Base-by-base conservation (phyloP, 768 basidiomycete species). In the Rhizopogon roseolus region DNA sequence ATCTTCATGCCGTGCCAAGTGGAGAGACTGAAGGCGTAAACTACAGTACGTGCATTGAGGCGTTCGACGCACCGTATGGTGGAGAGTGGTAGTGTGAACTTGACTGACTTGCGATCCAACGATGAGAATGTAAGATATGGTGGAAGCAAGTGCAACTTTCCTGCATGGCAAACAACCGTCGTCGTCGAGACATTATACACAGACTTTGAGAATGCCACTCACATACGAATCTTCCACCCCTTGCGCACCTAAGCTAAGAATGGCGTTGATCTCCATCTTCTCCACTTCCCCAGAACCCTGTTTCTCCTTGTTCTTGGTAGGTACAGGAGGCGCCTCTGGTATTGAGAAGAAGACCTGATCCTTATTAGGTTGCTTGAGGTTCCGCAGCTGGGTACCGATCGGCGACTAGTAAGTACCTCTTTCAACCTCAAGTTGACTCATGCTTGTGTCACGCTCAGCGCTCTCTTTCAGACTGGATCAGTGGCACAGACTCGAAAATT, bases 1-100 rank as follows among this genome's bases (percentile, higher is more conserved):
- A 98, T 89, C 74, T 96, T 89, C 75, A 90, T 82, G 36, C 91
- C 87, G 67, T 98, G 93, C 91, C 94, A 98, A 49, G 90, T 83
- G n/a, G 85, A 81, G 17, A 98, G 73, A 62, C 93, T 94, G 28
- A 99, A 80, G n/a, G 96, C 95, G 66, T 98, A 98, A 37, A 97
- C 88, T 5, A 96, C 97, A 29, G 93, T 89, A 13, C 93, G 83
- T 10, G 93, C 88, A 67, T 96, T 97, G 50, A 98, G 79, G 45
- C 93, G 76, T 71, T 99, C 97, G 19, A 99, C 97, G 52, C 97
- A 77, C 49, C 97, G 82, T 60, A 99, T 84, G 6, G 93, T 93
- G 50, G 88, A 93, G 41, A 99, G 78, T 28, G 97, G 96, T 8
- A 98, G 73, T 7, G 93, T 93, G 71, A 93, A 93, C 41, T 87